phyloP scores from a whole-genome alignment of 257 asterid species.

The Solanum sitiens region DNA sequence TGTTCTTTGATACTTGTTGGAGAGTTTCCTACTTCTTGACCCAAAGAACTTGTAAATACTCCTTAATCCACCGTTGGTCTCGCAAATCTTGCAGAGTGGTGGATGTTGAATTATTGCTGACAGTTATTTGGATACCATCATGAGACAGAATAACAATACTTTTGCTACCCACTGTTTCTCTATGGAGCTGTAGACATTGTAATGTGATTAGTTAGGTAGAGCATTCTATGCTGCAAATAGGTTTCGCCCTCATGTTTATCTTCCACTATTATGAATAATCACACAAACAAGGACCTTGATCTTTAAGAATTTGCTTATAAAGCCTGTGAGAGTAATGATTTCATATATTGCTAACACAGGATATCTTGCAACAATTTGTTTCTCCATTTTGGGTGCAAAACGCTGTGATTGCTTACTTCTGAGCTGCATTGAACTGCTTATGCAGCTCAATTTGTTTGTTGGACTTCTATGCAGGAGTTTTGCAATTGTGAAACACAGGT shows the following conservation, averaged over 20 bases:
- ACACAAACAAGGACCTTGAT: neutral
- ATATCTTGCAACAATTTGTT: neutral
- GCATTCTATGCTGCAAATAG: neutral
- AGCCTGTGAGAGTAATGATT: neutral
- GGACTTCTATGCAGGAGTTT: neutral
- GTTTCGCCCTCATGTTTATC: neutral
- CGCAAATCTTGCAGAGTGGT: neutral
- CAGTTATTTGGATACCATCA: neutral
- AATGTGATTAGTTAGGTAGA: neutral
- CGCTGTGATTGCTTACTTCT: neutral
- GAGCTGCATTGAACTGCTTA: neutral
- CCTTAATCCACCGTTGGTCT: neutral
- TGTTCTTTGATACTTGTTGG: conserved; percentile 48
- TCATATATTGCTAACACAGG: neutral
- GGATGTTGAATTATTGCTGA: neutral
- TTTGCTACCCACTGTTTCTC: neutral
- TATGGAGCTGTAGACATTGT: neutral
- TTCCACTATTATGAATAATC: neutral
- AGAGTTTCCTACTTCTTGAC: neutral
- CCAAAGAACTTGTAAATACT: neutral
- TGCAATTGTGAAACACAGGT: neutral
- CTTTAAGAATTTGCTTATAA: neutral
- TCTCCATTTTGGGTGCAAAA: neutral
- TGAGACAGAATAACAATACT: neutral
- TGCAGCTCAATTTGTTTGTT: neutral